Evolutionary conservation across 129 eudicot species (phyloP), one percentile per base, ranked within the genome.

Genomic region (Lonicera japonica): DNA sequence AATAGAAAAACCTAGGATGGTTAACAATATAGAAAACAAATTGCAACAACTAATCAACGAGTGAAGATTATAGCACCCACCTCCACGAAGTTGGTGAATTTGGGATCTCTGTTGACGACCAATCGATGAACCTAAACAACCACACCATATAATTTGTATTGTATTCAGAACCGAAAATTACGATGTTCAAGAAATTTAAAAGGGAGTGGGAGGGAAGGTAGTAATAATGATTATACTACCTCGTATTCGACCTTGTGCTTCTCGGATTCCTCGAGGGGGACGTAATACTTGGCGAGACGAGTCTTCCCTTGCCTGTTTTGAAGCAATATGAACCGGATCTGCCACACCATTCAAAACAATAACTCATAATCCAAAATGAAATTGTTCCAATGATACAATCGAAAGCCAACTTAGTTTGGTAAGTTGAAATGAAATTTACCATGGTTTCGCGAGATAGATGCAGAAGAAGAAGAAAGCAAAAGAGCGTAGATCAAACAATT

Each of bases 231-330:
- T n/a, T n/a, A n/a, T n/a, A n/a, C n/a, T 63, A 89, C 97, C 97
- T 90, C 95, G 66, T 80, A 90, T 70, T 90, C 97, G 56, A 90
- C 95, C 71, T 90, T 86, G 60, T 90, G 97, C 77, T 90, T 90
- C 82, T 90, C 97, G 51, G 89, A 86, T 73, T 90, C 97, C 71
- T 90, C 97, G 20, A 90, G 89, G 66, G 97, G 95, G 43, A 90
- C 78, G 72, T 90, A 90, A 63, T 90, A 90, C 74, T 90, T 86
- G 17, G 95, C 95, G 13, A 86, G 72, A 46, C 97, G 91, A 52
- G 97, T 90, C 79, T 90, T 90, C 2, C 95, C 97, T 72, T 90
- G 97, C 78, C 95, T 71, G 79, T 90, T 90, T 77, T 90, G 97
- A 15, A 86, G 78, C 67, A 90, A 56, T 68, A 90, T 90, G 84